Percentiles rank a stretch among this genome's conserved stretches.
Evolutionary conservation across 169 alveolate genomes (phyloP).

Genomic region (Fabrea salina): DNA sequence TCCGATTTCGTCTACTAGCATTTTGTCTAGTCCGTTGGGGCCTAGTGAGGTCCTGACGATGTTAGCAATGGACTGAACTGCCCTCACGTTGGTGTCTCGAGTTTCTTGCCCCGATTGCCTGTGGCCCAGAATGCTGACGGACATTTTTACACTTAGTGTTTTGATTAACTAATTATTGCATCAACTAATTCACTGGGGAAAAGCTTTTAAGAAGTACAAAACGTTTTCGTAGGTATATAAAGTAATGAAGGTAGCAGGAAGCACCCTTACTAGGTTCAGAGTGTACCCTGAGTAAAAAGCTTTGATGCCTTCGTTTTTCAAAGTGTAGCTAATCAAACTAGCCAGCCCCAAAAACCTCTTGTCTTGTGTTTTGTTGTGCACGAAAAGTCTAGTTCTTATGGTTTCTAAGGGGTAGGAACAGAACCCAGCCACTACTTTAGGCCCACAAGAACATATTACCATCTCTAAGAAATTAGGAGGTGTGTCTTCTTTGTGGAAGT

Average conservation of each 20-base stretch:
- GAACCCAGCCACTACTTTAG: conserved; percentile 5
- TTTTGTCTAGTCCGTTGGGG: conserved; percentile 99
- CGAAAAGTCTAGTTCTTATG: background rate
- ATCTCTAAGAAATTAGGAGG: background rate
- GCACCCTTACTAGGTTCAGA: background rate
- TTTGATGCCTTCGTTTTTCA: conserved; percentile 5
- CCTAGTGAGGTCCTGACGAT: conserved; percentile 97
- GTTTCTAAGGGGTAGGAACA: conserved; percentile 13
- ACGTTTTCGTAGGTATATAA: conserved; percentile 28
- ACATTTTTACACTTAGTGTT: too few relatives aligned
- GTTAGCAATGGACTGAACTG: conserved; percentile 97
- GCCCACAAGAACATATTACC: background rate
- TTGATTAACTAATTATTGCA: too few relatives aligned
- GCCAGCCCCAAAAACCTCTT: conserved; percentile 9
- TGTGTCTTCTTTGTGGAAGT: background rate
- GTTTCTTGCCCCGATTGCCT: conserved; percentile 74
- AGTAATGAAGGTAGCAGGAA: conserved; percentile 28
- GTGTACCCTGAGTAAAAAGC: conserved; percentile 27
- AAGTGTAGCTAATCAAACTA: background rate
- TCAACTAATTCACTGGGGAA: too few relatives aligned
- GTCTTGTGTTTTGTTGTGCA: background rate
- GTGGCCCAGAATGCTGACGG: conserved; percentile 65
- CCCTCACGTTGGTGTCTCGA: conserved; percentile 88
- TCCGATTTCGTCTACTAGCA: conserved; percentile 99
- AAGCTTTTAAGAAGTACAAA: background rate